Evolutionary conservation across 1,139 yeast genomes (phyloP).

Genomic region (Suzukiozyma palmioleophila): DNA sequence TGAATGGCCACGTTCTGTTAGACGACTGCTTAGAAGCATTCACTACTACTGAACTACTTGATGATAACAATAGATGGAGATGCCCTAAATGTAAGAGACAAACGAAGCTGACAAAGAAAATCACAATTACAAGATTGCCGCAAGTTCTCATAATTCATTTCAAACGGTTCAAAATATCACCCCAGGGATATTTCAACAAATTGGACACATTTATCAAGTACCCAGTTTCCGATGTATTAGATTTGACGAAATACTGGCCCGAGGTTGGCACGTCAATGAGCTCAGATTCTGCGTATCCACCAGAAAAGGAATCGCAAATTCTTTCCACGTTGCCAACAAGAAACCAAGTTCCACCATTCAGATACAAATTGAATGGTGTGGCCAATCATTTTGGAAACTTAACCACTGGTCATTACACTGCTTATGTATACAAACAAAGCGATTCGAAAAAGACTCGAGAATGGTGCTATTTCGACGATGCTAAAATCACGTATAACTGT

Average conservation of each 20-base stretch:
- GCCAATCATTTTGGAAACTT: conserved; percentile 84
- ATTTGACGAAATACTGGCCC: conserved; percentile 82
- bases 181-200: conserved; percentile 47
- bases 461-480: conserved; percentile 81
- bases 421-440: conserved; percentile 63
- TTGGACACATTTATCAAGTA: conserved; percentile 59
- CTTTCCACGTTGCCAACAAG: conserved; percentile 57
- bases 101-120: conserved; percentile 63
- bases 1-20: conserved; percentile 39
- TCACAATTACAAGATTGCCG: conserved; percentile 70
- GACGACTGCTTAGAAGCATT: conserved; percentile 69
- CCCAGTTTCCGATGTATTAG: conserved; percentile 53
- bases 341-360: conserved; percentile 77
- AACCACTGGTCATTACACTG: conserved; percentile 89
- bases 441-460: conserved; percentile 33
- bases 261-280: conserved; percentile 32
- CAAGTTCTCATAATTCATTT: conserved; percentile 68
- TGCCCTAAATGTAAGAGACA: conserved; percentile 76
- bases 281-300: conserved; percentile 13
- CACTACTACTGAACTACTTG: conserved; percentile 63
- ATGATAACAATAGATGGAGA: conserved; percentile 82
- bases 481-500: conserved; percentile 45
- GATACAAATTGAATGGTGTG: conserved; percentile 75
- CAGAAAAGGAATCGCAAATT: conserved; percentile 39
- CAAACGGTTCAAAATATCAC: conserved; percentile 64